Evolutionary conservation across 2,329 filamentous ascomycete genomes (phyloP).

Genomic region (Aspergillus calidoustus): DNA sequence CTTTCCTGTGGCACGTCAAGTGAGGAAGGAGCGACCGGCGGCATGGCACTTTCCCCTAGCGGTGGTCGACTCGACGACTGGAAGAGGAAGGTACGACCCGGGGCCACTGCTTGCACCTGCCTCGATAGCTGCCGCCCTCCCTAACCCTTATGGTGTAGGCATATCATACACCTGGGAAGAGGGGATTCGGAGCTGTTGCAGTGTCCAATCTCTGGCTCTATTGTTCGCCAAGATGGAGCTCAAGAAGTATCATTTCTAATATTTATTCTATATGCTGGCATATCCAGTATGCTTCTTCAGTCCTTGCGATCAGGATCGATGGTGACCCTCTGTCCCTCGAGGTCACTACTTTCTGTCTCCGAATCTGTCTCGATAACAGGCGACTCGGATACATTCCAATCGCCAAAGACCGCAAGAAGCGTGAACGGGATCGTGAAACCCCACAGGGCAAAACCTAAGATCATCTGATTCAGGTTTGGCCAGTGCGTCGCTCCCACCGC

Average conservation of each 20-base stretch:
- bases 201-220: background rate
- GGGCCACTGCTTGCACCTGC: background rate
- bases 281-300: background rate
- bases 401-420: conserved; percentile 9
- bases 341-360: background rate
- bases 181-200: background rate
- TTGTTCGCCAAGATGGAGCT: background rate
- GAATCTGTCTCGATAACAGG: background rate
- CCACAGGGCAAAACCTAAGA: conserved; percentile 10
- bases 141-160: no score
- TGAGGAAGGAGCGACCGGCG: background rate
- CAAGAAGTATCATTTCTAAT: no score
- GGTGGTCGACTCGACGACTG: background rate
- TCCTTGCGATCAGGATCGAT: background rate
- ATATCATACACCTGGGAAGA: background rate
- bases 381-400: conserved; percentile 4
- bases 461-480: conserved; percentile 15
- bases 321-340: conserved; percentile 1
- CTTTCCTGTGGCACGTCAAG: background rate
- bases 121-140: no score
- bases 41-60: background rate
- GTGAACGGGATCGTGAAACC: conserved; percentile 13
- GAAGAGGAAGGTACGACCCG: background rate
- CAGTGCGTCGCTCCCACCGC: conserved; percentile 15
- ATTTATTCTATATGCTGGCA: background rate